phyloP scores from a whole-genome alignment of 495 filamentous ascomycete genomes.

The Talaromyces stipitatus region DNA sequence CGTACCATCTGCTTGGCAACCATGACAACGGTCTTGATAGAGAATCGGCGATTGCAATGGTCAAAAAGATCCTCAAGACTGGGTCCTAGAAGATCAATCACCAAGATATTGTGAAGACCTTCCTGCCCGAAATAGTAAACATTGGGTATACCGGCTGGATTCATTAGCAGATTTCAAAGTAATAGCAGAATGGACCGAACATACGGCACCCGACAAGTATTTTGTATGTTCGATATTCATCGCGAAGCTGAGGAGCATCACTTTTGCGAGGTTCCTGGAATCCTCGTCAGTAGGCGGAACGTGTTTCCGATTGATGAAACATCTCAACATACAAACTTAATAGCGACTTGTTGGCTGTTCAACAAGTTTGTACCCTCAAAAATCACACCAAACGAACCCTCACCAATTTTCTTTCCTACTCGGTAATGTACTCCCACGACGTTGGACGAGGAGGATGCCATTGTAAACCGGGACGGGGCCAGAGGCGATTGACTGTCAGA shows the following conservation, averaged over 20 bases:
- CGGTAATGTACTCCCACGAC: constrained; percentile 98
- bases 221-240: constrained; percentile 99
- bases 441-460: constrained; percentile 95
- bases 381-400: constrained; percentile 98
- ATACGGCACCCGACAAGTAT: constrained; percentile 98
- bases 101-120: constrained; percentile 97
- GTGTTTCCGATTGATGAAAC: background rate
- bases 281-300: background rate
- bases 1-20: constrained; percentile 98
- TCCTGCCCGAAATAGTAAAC: constrained; percentile 99
- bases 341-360: constrained; percentile 98
- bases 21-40: constrained; percentile 97
- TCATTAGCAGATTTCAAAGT: constrained; percentile 15
- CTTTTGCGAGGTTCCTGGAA: constrained; percentile 95
- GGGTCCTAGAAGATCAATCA: constrained; percentile 94
- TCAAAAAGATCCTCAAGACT: constrained; percentile 98
- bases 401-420: constrained; percentile 98
- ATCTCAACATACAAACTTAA: constrained; percentile 83
- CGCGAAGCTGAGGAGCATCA: constrained; percentile 93
- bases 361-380: constrained; percentile 98
- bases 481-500: background rate
- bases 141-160: constrained; percentile 90
- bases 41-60: constrained; percentile 91
- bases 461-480: constrained; percentile 20
- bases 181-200: constrained; percentile 33